Base-by-base conservation (phyloP, 2,329 filamentous ascomycete species). In the Diaporthe eres region DNA sequence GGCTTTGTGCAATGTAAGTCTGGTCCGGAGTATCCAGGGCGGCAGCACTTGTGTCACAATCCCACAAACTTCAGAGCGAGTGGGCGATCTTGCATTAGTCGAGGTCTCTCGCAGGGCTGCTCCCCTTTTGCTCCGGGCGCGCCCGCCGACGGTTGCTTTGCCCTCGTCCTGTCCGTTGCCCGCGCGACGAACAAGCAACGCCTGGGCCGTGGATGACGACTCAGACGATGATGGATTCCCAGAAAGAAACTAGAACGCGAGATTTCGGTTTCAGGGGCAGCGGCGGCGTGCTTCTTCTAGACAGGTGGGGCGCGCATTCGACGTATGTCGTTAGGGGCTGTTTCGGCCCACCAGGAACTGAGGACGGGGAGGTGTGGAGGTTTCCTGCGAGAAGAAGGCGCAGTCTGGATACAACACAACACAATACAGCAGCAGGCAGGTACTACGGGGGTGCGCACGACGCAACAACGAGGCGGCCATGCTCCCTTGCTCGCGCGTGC, bases 321-420 rank as follows among this genome's bases (percentile, higher is more conserved):
- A 70, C 65, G 65, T 49, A 70, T 70, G 65, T 70, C 49, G 65
- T 70, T 70, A 70, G 65, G 19, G 65, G 42, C 34, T 70, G 65
- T 70, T 70, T 55, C 65, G 65, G 49, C 65, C 65, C 13, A 13
- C 49, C 47, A 42, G 65, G 34, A 53, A 68, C 7, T 25, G 63
- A 42, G 60, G n/a, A 25, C 31, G 25, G 13, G 65, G 7, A 7
- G 17, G 12, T 19, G 25, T 65, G 42, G 61, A 65, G 61, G 22
- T 22, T 53, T 25, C 31, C 31, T 39, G 34, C 37, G 47, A 42
- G 58, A 55, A n/a, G 31, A 39, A 25, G 49, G 34, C 19, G 42
- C 44, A 34, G 61, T 34, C 61, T 55, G 53, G 53, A 55, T 5
- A 31, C 53, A n/a, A 17, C 28, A 19, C 53, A 55, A 15, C n/a